Evolutionary conservation across 2,329 filamentous ascomycete genomes (phyloP).

Genomic region (Leptoxyphium fumago): DNA sequence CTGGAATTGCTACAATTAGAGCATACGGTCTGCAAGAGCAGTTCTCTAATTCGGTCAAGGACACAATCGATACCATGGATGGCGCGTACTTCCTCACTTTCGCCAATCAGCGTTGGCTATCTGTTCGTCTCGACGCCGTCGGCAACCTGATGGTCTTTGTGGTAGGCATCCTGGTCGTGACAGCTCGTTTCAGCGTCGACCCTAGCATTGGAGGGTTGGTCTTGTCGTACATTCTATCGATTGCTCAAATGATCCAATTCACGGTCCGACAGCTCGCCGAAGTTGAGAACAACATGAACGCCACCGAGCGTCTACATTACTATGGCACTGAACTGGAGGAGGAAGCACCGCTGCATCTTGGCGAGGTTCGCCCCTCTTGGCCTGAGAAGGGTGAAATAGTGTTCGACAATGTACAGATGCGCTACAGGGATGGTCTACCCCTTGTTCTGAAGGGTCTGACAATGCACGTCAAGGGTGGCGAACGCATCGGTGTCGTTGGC

Average conservation of each 20-base stretch:
- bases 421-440: constrained; percentile 35
- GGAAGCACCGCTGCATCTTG: constrained; percentile 69
- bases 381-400: constrained; percentile 63
- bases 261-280: constrained; percentile 86
- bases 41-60: constrained; percentile 56
- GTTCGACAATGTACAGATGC: constrained; percentile 37
- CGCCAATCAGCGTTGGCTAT: constrained; percentile 88
- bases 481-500: constrained; percentile 68
- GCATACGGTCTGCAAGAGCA: constrained; percentile 71
- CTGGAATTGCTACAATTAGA: constrained; percentile 68
- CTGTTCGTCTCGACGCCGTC: constrained; percentile 68
- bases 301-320: constrained; percentile 79
- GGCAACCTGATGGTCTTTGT: constrained; percentile 76
- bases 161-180: constrained; percentile 80
- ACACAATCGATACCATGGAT: constrained; percentile 80
- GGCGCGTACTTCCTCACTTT: constrained; percentile 90
- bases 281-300: constrained; percentile 97
- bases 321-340: constrained; percentile 79
- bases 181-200: constrained; percentile 69
- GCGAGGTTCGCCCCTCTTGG: constrained; percentile 60
- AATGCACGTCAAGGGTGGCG: constrained; percentile 60
- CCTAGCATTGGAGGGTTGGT: constrained; percentile 80
- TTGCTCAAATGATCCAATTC: constrained; percentile 93
- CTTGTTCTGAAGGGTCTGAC: constrained; percentile 33
- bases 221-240: constrained; percentile 80